A percentile compares a stretch with the other conserved stretches of the same genome.
Conservation (phyloP, 73 alveolate genomes). For the Uronychia setigera region DNA sequence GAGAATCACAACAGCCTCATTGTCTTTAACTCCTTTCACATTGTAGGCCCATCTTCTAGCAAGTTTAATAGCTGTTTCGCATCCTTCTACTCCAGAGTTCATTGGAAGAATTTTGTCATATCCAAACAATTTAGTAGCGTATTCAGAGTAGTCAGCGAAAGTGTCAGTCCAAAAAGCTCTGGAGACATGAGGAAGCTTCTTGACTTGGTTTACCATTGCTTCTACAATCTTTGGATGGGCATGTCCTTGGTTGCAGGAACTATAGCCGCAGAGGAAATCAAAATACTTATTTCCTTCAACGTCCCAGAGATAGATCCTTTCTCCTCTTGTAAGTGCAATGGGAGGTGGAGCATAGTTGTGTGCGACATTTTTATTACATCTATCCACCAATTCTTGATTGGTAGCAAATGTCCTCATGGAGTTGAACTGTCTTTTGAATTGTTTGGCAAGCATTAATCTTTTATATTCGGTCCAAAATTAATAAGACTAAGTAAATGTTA, state of each 20-base stretch:
- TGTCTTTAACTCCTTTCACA: constrained; percentile 84
- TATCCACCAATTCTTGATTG: too few relatives aligned
- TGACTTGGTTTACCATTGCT: constrained; percentile 84
- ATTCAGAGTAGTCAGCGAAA: constrained; percentile 75
- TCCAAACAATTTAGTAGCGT: constrained; percentile 79
- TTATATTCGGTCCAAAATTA: too few relatives aligned
- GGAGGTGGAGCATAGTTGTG: constrained; percentile 94
- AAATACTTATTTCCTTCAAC: constrained; percentile 85
- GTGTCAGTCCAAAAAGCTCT: constrained; percentile 93
- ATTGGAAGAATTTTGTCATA: constrained; percentile 88
- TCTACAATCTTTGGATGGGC: constrained; percentile 92
- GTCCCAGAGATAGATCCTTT: constrained; percentile 81
- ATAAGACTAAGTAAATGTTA: too few relatives aligned
- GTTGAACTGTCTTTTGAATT: too few relatives aligned
- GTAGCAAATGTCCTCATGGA: too few relatives aligned
- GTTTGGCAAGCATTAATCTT: too few relatives aligned
- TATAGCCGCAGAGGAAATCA: constrained; percentile 94
- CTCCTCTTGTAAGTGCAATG: constrained; percentile 79
- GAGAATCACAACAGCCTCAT: constrained; percentile 75
- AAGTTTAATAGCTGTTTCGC: constrained; percentile 93
- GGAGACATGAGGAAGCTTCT: constrained; percentile 75
- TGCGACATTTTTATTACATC: constrained; percentile 70
- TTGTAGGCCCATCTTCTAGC: constrained; percentile 98
- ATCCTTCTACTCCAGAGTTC: constrained; percentile 97
- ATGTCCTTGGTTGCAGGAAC: constrained; percentile 97